Evolutionary conservation across 768 basidiomycete genomes (phyloP).

Genomic region (Amanita thiersii): DNA sequence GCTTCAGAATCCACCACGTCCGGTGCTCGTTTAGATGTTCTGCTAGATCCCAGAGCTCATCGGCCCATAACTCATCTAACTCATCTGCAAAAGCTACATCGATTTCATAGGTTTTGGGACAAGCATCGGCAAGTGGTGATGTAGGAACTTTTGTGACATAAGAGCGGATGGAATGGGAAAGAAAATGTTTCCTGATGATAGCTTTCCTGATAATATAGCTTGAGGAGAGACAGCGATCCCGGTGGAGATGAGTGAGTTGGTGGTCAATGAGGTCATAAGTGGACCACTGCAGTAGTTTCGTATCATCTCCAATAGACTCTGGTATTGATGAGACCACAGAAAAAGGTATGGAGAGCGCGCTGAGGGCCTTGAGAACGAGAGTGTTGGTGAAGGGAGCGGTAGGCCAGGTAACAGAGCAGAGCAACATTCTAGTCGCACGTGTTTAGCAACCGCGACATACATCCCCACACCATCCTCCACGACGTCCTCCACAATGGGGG

Average conservation of each 20-base stretch:
- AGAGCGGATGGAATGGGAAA: slow-evolving; percentile 65
- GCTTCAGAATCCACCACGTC: slow-evolving; percentile 93
- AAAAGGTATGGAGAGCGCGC: slow-evolving; percentile 15
- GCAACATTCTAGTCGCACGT: slow-evolving; percentile 13
- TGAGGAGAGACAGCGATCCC: slow-evolving; percentile 54
- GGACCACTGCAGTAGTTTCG: slow-evolving; percentile 64
- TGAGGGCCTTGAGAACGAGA: slow-evolving; percentile 34
- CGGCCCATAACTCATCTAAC: slow-evolving; percentile 85
- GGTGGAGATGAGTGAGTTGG: slow-evolving; percentile 49
- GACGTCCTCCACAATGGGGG: slow-evolving; percentile 28
- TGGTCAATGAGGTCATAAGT: slow-evolving; percentile 86
- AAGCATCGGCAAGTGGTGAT: slow-evolving; percentile 44
- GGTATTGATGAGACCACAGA: slow-evolving; percentile 15
- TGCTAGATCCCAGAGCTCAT: slow-evolving; percentile 88
- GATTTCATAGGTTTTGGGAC: slow-evolving; percentile 75
- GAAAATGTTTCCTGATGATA: slow-evolving; percentile 90
- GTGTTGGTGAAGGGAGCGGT: slow-evolving; percentile 38
- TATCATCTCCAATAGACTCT: slow-evolving; percentile 2
- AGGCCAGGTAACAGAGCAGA: slow-evolving; percentile 37
- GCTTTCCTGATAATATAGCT: slow-evolving; percentile 88
- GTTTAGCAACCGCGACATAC: not conserved
- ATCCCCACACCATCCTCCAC: slow-evolving; percentile 8
- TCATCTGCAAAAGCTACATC: slow-evolving; percentile 91
- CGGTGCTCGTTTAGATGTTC: slow-evolving; percentile 41
- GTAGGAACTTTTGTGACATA: slow-evolving; percentile 65